These are phyloP conservation scores for Umbilicus rupestris DNA, from an alignment of 164 flowering plant species.

Conservation along the genomic window DNA sequence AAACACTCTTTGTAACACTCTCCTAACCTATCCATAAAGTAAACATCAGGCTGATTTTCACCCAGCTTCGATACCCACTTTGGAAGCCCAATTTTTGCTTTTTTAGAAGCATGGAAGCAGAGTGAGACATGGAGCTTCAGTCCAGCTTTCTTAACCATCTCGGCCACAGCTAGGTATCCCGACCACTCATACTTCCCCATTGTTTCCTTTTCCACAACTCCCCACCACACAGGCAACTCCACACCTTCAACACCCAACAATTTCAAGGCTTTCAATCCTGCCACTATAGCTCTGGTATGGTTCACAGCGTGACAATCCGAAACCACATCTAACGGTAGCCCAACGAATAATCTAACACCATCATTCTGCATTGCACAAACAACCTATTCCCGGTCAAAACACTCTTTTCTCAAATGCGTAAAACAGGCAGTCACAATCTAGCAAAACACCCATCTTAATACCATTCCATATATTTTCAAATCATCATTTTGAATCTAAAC, in stretches of 20 bases:
- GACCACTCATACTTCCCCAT: slow-evolving; percentile 78
- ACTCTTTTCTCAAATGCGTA: too few relatives aligned
- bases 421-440: neutral
- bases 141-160: slow-evolving; percentile 67
- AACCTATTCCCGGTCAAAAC: neutral
- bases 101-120: slow-evolving; percentile 61
- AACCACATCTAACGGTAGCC: slow-evolving; percentile 68
- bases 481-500: neutral
- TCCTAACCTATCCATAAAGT: slow-evolving; percentile 54
- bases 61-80: slow-evolving; percentile 67
- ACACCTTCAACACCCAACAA: slow-evolving; percentile 92
- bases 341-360: slow-evolving; percentile 51
- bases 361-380: slow-evolving; percentile 23
- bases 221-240: slow-evolving; percentile 93
- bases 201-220: slow-evolving; percentile 65
- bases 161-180: slow-evolving; percentile 58
- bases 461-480: too few relatives aligned
- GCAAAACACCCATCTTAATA: neutral
- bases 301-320: slow-evolving; percentile 51
- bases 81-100: slow-evolving; percentile 47
- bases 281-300: slow-evolving; percentile 63
- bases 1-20: slow-evolving; percentile 50
- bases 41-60: slow-evolving; percentile 46
- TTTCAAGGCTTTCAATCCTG: slow-evolving; percentile 78
- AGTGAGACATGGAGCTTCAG: slow-evolving; percentile 74